Percentiles rank a stretch among this genome's conserved stretches.
phyloP scores from a whole-genome alignment of 1,284 basidiomycete species.

The Ganoderma boninense region DNA sequence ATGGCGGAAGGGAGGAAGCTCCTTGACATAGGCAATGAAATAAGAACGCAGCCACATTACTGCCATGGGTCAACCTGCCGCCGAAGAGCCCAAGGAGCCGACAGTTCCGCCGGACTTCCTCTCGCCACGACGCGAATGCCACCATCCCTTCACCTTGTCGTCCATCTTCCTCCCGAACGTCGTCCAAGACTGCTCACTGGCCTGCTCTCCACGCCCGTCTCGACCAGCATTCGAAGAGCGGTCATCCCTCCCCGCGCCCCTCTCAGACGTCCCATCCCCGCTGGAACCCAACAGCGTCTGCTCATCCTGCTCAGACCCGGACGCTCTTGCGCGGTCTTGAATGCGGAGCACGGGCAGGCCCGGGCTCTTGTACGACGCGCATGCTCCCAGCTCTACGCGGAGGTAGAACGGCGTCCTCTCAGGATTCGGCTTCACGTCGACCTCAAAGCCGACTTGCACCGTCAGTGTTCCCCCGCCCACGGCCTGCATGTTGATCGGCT shows the following conservation, averaged over 20 bases:
- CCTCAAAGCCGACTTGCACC: background rate
- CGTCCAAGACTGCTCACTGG: background rate
- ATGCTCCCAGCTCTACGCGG: background rate
- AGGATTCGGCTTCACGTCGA: background rate
- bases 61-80: too few relatives aligned
- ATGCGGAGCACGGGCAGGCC: background rate
- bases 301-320: background rate
- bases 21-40: too few relatives aligned
- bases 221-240: background rate
- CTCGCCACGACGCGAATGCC: background rate
- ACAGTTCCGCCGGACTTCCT: background rate
- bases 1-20: too few relatives aligned
- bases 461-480: background rate
- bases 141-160: background rate
- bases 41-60: too few relatives aligned
- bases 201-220: background rate
- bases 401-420: background rate
- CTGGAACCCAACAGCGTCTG: too few relatives aligned
- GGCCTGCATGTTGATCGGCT: background rate
- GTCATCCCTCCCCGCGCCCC: too few relatives aligned
- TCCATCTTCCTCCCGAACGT: background rate
- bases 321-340: background rate
- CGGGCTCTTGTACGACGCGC: background rate
- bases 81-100: too few relatives aligned
- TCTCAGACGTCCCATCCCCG: too few relatives aligned